Evolutionary conservation across 1,284 basidiomycete species (phyloP).

Genomic region (Heterobasidion parviporum): DNA sequence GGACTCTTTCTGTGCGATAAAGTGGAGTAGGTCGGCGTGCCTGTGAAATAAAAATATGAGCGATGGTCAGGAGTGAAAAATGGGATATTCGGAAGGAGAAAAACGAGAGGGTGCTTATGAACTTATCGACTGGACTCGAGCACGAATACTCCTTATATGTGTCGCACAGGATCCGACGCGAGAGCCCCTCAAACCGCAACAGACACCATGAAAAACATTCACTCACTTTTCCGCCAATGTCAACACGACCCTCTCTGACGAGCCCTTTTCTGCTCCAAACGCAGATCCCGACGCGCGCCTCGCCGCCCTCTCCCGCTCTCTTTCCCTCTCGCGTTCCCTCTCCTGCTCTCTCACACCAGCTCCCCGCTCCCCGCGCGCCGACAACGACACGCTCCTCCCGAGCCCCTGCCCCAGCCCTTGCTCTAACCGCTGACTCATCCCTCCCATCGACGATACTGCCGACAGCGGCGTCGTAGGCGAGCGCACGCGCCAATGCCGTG

Average conservation of each 20-base stretch:
- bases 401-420: not conserved
- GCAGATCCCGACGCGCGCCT: conserved; percentile 8
- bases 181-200: too few relatives aligned
- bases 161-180: too few relatives aligned
- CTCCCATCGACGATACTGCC: conserved; percentile 12
- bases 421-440: conserved; percentile 5
- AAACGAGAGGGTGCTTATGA: not conserved
- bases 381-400: conserved; percentile 6
- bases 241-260: conserved; percentile 28
- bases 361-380: not conserved
- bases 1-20: conserved; percentile 77
- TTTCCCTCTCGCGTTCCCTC: conserved; percentile 6
- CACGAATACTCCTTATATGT: too few relatives aligned
- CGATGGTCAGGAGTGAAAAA: not conserved
- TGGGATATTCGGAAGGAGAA: not conserved
- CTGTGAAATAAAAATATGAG: conserved; percentile 24
- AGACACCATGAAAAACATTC: not conserved
- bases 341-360: conserved; percentile 17
- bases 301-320: conserved; percentile 16
- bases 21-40: conserved; percentile 66
- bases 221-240: conserved; percentile 56
- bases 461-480: conserved; percentile 12
- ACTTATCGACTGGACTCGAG: too few relatives aligned
- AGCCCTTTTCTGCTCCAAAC: not conserved
- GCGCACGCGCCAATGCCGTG: conserved; percentile 14